Evolutionary conservation across 192 early-diverging fungal genomes (phyloP), one percentile per base, ranked within the genome.

Genomic region (Umbelopsis ramanniana): DNA sequence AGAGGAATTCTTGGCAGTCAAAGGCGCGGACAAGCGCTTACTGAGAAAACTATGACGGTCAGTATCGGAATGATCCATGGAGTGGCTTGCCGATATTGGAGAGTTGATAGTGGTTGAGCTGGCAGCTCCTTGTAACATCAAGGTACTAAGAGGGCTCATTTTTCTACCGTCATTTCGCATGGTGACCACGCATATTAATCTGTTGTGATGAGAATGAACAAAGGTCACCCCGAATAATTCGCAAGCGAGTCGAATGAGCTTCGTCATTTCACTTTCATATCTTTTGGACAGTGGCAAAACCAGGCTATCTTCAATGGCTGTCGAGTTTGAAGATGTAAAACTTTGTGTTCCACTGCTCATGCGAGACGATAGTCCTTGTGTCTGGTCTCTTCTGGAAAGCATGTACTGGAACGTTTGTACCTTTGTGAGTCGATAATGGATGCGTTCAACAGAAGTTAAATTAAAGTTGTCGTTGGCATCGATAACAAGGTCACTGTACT

Each of bases 151-250:
- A 12, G 57, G 22, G 45, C 14, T 55, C 40, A 67, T 67, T 60
- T 78, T 67, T 46, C 29, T 55, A 2, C 43, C 68, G 55, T 74
- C 67, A 35, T 79, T 71, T 8, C 66, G 63, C 12, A 79, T 46
- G 21, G 71, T 50, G 29, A 79, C 46, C 3, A 79, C 68, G 52
- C 77, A 79, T 9, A 26, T 23, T 10, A 79, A 50, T 23, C 54
- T 72, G 22, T 53, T 63, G 19, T 45, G 55, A 7, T 69, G 63
- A 40, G 66, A 70, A 37, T 74, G 72, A n/a, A 66, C 50, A 52
- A 74, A 79, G 3, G 72, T 79, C 40, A 79, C 63, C 3, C 77
- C 77, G 19, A 79, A 70, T 7, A 79, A 70, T 48, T 79, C 77
- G 19, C 77, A 79, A 6, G 69, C 70, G 19, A 66, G 47, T 23